Conservation (phyloP, 257 asterid genomes). For the Oldenlandia corymbosa region DNA sequence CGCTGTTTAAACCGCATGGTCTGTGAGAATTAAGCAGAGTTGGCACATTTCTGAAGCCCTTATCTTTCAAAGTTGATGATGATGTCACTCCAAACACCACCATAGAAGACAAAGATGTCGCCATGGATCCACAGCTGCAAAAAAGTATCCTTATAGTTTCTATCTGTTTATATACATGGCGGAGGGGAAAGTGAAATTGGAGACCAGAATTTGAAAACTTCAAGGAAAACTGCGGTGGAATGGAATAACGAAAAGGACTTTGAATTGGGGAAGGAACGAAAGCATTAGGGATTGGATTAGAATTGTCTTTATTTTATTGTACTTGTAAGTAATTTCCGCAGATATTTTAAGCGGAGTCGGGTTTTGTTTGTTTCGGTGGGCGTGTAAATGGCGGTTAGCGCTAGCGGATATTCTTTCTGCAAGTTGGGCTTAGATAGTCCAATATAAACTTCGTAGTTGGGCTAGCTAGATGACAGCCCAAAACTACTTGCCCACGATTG, state of each 20-base stretch:
- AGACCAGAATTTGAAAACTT: neutral
- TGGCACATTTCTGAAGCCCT: conserved; percentile 28
- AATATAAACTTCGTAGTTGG: too few species aligned
- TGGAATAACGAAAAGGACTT: neutral
- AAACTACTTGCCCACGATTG: too few species aligned
- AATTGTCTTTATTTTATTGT: neutral
- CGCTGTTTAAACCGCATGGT: conserved; percentile 21
- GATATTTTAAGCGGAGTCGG: neutral
- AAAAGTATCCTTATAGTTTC: neutral
- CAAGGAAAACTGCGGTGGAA: neutral
- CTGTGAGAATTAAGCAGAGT: conserved; percentile 20
- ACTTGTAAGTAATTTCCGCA: conserved; percentile 3
- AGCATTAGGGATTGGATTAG: neutral
- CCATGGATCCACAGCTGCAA: conserved; percentile 30
- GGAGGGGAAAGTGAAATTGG: neutral
- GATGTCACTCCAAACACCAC: conserved; percentile 25
- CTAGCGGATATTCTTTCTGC: neutral
- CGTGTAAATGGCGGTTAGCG: neutral
- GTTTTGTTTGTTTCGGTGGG: conserved; percentile 14
- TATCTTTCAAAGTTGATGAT: conserved; percentile 30
- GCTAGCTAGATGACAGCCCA: too few species aligned
- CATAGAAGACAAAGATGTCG: conserved; percentile 34
- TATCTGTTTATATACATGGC: neutral
- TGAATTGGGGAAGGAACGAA: neutral
- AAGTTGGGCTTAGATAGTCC: conserved; percentile 1